A percentile compares a stretch with the other conserved stretches of the same genome.
Evolutionary conservation across 139 green algal species (phyloP).

Genomic region (Limnomonas spitsbergensis): DNA sequence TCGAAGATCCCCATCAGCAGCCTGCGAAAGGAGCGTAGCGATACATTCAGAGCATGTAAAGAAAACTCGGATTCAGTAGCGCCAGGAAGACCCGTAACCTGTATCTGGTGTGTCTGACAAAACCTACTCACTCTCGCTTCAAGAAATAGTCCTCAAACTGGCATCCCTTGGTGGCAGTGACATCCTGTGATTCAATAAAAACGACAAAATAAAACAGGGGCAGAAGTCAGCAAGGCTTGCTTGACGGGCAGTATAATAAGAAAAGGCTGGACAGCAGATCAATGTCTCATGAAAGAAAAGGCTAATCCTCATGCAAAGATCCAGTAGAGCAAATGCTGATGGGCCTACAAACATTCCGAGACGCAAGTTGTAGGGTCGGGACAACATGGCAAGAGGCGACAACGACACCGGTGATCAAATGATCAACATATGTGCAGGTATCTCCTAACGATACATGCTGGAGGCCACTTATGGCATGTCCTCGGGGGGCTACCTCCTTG

Average conservation of each 20-base stretch:
- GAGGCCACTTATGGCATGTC: neutral
- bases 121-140: conserved; percentile 67
- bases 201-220: neutral
- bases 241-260: neutral
- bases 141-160: conserved; percentile 99
- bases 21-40: neutral
- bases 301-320: neutral
- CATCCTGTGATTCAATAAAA: conserved; percentile 74
- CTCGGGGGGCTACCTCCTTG: neutral
- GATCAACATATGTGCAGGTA: too few relatives aligned
- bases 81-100: neutral
- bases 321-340: neutral
- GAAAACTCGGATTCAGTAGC: neutral
- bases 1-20: conserved; percentile 99
- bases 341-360: neutral
- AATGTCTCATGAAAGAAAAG: neutral
- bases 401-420: neutral
- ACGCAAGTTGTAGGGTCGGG: neutral
- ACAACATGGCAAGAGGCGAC: neutral
- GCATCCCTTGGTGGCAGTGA: conserved; percentile 96
- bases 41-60: neutral
- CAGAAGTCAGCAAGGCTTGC: neutral
- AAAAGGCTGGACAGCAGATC: neutral
- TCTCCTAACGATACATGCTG: neutral
- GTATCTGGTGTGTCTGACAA: neutral